These are phyloP conservation scores for Dendrothele bispora DNA, from an alignment of 768 basidiomycete species.

Conservation along the genomic window DNA sequence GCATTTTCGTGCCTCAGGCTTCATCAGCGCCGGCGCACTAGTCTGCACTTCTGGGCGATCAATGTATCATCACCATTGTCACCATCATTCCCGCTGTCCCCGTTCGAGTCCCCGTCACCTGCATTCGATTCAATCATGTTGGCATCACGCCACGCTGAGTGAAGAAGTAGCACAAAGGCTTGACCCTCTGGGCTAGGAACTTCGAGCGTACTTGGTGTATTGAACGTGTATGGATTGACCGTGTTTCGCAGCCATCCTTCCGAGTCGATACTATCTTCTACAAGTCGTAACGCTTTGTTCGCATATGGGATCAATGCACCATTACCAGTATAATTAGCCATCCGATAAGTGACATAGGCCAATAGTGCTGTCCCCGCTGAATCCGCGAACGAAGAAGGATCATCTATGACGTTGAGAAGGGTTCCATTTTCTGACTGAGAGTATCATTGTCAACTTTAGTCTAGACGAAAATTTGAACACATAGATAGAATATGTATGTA, in stretches of 20 bases:
- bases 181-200: slow-evolving; percentile 56
- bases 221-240: slow-evolving; percentile 53
- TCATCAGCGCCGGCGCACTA: too few species aligned
- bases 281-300: slow-evolving; percentile 35
- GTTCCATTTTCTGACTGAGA: slow-evolving; percentile 41
- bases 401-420: slow-evolving; percentile 53
- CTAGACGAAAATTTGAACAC: neutral
- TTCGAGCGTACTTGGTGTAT: slow-evolving; percentile 32
- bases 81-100: neutral
- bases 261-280: slow-evolving; percentile 35
- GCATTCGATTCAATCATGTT: neutral
- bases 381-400: slow-evolving; percentile 51
- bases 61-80: neutral
- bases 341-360: slow-evolving; percentile 55
- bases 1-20: too few species aligned
- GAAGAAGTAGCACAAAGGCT: slow-evolving; percentile 55
- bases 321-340: slow-evolving; percentile 42
- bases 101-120: too few species aligned
- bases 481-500: slow-evolving; percentile 16
- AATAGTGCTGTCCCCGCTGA: slow-evolving; percentile 56
- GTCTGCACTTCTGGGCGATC: neutral
- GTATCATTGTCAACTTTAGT: neutral
- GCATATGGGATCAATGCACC: slow-evolving; percentile 38
- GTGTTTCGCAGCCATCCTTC: slow-evolving; percentile 45
- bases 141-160: slow-evolving; percentile 35